Evolutionary conservation across 2,329 filamentous ascomycete genomes (phyloP).

Genomic region (Sclerotinia spermophila): DNA sequence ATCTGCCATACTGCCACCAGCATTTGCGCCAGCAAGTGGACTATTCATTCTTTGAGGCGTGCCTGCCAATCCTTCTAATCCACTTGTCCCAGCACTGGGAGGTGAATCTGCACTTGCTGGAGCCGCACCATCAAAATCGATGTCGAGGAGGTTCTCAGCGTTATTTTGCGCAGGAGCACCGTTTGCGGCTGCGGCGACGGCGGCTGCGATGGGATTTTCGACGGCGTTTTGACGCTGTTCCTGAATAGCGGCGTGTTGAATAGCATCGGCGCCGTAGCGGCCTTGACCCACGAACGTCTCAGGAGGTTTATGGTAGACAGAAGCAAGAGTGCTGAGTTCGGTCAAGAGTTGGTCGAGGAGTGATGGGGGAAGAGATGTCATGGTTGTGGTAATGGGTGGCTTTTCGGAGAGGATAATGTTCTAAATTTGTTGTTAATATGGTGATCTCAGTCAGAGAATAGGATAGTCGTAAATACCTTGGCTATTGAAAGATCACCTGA

Average conservation of each 20-base stretch:
- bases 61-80: conserved; percentile 53
- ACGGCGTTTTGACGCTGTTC: conserved; percentile 89
- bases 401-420: conserved; percentile 91
- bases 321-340: conserved; percentile 91
- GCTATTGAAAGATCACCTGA: conserved; percentile 89
- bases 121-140: conserved; percentile 90
- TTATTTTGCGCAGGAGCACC: conserved; percentile 63
- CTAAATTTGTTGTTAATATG: conserved; percentile 39
- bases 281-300: conserved; percentile 98
- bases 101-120: conserved; percentile 78
- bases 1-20: conserved; percentile 68
- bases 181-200: conserved; percentile 65
- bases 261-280: conserved; percentile 86
- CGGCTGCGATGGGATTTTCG: conserved; percentile 91
- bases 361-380: conserved; percentile 78
- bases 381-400: conserved; percentile 89
- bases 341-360: conserved; percentile 86
- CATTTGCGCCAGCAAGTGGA: conserved; percentile 45
- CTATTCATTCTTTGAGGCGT: conserved; percentile 68
- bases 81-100: conserved; percentile 47
- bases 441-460: conserved; percentile 29
- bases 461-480: conserved; percentile 53
- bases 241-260: conserved; percentile 93
- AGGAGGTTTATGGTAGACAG: conserved; percentile 96
- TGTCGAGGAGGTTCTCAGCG: conserved; percentile 91